Conservation (phyloP, 129 eudicot species). For the Chrysanthemum lavandulifolium region DNA sequence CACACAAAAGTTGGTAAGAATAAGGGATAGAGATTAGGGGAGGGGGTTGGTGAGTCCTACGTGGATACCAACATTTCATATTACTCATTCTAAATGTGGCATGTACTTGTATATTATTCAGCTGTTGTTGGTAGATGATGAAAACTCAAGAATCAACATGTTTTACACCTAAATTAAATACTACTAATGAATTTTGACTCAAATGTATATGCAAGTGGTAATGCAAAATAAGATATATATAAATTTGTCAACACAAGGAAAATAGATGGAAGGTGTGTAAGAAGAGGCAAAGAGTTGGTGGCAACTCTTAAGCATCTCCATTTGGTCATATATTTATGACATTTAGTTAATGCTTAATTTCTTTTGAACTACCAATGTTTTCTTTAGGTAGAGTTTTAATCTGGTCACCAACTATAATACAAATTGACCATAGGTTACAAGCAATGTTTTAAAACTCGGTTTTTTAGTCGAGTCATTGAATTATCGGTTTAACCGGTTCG, state of each 20-base stretch:
- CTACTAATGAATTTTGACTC: background rate
- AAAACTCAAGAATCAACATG: background rate
- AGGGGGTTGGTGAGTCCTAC: conserved; percentile 47
- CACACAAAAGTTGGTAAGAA: conserved; percentile 33
- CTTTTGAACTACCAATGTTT: conserved; percentile 6
- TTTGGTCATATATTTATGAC: background rate
- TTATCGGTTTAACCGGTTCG: no score
- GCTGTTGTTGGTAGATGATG: background rate
- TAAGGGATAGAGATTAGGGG: conserved; percentile 17
- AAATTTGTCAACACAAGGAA: conserved; percentile 1
- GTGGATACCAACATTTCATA: conserved; percentile 12
- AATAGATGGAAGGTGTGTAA: conserved; percentile 17
- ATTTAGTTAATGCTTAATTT: background rate
- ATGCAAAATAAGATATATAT: background rate
- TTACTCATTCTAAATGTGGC: background rate
- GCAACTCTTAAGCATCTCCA: conserved; percentile 13
- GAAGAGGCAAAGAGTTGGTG: conserved; percentile 14
- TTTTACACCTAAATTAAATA: no score
- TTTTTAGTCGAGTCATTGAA: no score
- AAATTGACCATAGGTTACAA: no score
- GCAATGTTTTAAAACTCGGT: no score
- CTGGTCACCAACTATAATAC: no score
- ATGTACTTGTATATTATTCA: background rate
- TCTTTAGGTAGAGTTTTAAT: background rate
- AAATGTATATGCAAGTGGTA: conserved; percentile 19